Conservation (phyloP, 352 stramenopile species). For the Pythium oligandrum region DNA sequence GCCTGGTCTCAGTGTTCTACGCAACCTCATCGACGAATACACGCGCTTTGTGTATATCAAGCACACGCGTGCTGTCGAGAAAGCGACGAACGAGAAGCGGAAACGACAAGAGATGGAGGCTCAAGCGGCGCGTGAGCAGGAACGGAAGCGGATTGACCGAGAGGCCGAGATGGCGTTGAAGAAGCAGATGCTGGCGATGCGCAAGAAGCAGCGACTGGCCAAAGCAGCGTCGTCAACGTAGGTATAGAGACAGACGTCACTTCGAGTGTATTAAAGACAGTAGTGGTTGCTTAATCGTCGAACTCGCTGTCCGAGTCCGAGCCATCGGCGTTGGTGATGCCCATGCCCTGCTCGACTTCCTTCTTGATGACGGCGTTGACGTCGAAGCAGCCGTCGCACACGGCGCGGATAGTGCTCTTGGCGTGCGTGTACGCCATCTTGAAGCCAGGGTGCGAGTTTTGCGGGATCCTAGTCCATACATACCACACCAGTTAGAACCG, state of each 20-base stretch:
- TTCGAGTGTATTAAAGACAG: too few species aligned
- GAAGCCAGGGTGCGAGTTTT: conserved; percentile 72
- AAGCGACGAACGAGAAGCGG: conserved; percentile 60
- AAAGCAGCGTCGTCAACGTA: conserved; percentile 24
- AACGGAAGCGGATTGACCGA: conserved; percentile 59
- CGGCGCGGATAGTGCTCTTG: conserved; percentile 72
- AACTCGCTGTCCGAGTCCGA: conserved; percentile 87
- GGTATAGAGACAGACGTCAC: not conserved
- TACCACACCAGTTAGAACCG: too few species aligned
- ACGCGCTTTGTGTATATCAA: conserved; percentile 83
- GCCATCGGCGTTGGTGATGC: conserved; percentile 42
- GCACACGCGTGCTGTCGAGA: conserved; percentile 69
- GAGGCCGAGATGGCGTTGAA: conserved; percentile 70
- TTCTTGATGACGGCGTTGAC: conserved; percentile 74
- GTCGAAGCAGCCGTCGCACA: conserved; percentile 77
- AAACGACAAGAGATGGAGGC: conserved; percentile 67
- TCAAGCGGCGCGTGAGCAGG: conserved; percentile 43
- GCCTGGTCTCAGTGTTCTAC: conserved; percentile 57
- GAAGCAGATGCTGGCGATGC: conserved; percentile 77
- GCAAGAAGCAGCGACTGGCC: conserved; percentile 52
- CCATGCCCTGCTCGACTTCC: conserved; percentile 64
- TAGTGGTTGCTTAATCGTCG: conserved; percentile 36
- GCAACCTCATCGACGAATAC: conserved; percentile 76
- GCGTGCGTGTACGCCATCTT: conserved; percentile 89
- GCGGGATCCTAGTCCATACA: conserved; percentile 42